These are phyloP conservation scores for Elsinoe ampelina DNA, from an alignment of 2,329 filamentous ascomycete genomes.

Conservation along the genomic window DNA sequence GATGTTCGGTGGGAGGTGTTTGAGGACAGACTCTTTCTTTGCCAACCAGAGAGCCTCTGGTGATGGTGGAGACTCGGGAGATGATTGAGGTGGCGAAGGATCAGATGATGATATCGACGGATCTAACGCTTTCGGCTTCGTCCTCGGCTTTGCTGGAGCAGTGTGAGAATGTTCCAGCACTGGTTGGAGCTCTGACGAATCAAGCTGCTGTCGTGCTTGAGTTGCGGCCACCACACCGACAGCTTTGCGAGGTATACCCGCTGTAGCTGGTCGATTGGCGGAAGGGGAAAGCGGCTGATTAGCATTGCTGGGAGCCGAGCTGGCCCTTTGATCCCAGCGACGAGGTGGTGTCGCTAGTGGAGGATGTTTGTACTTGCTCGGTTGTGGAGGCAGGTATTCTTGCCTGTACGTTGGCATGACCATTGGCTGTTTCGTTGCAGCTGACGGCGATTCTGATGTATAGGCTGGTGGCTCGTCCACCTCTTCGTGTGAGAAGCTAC, in stretches of 20 bases:
- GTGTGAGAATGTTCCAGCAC: conserved; percentile 15
- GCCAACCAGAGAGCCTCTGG: conserved; percentile 46
- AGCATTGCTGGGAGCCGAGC: conserved; percentile 9
- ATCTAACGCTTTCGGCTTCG: conserved; percentile 18
- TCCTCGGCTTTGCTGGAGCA: conserved; percentile 18
- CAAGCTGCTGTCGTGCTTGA: conserved; percentile 25
- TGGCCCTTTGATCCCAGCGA: conserved; percentile 16
- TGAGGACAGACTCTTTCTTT: conserved; percentile 57
- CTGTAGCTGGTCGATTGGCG: conserved; percentile 14
- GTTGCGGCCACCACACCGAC: conserved; percentile 28
- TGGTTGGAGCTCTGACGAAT: conserved; percentile 18
- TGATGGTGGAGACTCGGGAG: conserved; percentile 3
- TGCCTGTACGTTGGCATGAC: conserved; percentile 37
- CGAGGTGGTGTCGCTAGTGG: conserved; percentile 20
- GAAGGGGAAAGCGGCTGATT: conserved; percentile 3
- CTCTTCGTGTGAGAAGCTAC: conserved; percentile 11
- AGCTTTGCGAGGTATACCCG: conserved; percentile 28
- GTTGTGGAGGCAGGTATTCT: conserved; percentile 37
- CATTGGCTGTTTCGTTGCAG: conserved; percentile 10
- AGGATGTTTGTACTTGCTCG: conserved; percentile 24
- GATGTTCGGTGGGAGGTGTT: conserved; percentile 69
- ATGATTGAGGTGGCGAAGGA: conserved; percentile 7
- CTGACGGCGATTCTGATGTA: conserved; percentile 14
- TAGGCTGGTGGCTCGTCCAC: conserved; percentile 4
- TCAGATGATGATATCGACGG: conserved; percentile 17